Conservation (phyloP, 176 grass and related monocot genomes). For the Oryza coarctata region DNA sequence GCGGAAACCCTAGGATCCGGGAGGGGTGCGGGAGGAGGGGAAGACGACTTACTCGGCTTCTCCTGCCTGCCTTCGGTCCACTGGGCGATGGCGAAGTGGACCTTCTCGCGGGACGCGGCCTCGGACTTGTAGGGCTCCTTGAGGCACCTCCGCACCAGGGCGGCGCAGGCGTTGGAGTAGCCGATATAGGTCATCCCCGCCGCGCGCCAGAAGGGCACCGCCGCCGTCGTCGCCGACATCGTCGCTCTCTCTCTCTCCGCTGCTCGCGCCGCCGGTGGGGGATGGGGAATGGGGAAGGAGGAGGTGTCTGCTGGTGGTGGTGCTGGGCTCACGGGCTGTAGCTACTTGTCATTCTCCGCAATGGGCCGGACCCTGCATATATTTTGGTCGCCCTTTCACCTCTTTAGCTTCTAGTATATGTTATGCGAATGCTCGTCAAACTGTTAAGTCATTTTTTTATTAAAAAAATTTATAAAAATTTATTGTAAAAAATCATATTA, state of each 20-base stretch:
- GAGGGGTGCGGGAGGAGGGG: not conserved
- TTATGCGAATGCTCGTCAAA: no score
- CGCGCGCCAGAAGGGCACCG: conserved; percentile 88
- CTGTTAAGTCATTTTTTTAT: no score
- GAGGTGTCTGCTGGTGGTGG: not conserved
- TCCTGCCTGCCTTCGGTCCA: conserved; percentile 76
- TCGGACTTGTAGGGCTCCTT: conserved; percentile 86
- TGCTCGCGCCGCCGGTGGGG: not conserved
- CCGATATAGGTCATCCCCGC: conserved; percentile 95
- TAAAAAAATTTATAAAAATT: no score
- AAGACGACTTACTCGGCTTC: conserved; percentile 53
- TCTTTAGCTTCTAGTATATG: no score
- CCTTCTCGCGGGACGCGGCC: conserved; percentile 76
- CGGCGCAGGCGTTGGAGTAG: conserved; percentile 99
- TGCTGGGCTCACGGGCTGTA: not conserved
- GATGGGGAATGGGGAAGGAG: not conserved
- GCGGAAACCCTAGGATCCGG: not conserved
- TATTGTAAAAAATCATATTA: no score
- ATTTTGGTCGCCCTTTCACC: no score
- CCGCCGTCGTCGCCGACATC: conserved; percentile 61
- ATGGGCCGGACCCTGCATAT: no score
- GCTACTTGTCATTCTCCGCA: not conserved
- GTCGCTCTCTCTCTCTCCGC: not conserved
- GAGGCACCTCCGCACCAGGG: conserved; percentile 80
- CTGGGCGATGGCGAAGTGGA: conserved; percentile 92